Evolutionary conservation across 2,329 filamentous ascomycete species (phyloP).

Genomic region (Aspergillus sp.): DNA sequence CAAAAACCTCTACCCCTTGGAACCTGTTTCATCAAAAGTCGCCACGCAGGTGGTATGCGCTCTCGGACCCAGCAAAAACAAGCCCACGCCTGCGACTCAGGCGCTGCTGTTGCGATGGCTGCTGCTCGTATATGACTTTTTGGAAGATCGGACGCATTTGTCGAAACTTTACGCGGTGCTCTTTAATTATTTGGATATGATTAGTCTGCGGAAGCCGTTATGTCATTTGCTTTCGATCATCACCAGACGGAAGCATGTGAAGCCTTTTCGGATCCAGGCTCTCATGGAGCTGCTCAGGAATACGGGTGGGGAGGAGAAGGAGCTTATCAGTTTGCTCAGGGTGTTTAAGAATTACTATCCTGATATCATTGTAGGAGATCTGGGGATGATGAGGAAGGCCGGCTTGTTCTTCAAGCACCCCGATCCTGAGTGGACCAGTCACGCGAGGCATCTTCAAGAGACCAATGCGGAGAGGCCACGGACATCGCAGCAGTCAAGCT

Average conservation of each 20-base stretch:
- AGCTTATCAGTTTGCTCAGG: slow-evolving; percentile 64
- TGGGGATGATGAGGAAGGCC: slow-evolving; percentile 39
- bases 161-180: slow-evolving; percentile 67
- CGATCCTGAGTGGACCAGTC: slow-evolving; percentile 66
- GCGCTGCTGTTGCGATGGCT: slow-evolving; percentile 69
- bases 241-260: slow-evolving; percentile 74
- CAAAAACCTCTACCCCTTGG: slow-evolving; percentile 69
- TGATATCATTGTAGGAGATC: slow-evolving; percentile 72
- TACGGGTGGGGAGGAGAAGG: slow-evolving; percentile 61
- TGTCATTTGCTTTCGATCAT: slow-evolving; percentile 74
- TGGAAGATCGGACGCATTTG: slow-evolving; percentile 58
- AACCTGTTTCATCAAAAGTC: slow-evolving; percentile 53
- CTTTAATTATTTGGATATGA: slow-evolving; percentile 76
- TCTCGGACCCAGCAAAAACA: slow-evolving; percentile 70
- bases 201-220: slow-evolving; percentile 61
- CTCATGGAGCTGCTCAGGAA: slow-evolving; percentile 49
- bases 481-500: slow-evolving; percentile 46
- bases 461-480: slow-evolving; percentile 39
- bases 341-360: slow-evolving; percentile 91
- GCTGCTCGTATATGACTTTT: slow-evolving; percentile 64
- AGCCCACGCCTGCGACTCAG: slow-evolving; percentile 66
- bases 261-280: slow-evolving; percentile 73
- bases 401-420: slow-evolving; percentile 52
- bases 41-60: slow-evolving; percentile 62
- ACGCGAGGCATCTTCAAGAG: slow-evolving; percentile 62